Conservation (phyloP, 2,329 filamentous ascomycete species). For the Penicillium sp. region DNA sequence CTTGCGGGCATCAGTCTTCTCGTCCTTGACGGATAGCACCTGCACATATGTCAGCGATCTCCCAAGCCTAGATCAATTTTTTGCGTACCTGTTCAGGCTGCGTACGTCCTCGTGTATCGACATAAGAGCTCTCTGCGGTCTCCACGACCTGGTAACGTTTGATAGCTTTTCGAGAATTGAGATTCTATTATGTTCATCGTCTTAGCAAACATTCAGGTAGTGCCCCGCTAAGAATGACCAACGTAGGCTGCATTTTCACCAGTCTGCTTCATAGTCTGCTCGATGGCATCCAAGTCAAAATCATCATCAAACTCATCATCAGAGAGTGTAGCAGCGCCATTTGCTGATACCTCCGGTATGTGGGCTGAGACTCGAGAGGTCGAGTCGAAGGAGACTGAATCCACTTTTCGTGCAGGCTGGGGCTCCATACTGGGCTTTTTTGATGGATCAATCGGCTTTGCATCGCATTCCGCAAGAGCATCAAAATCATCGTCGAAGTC, state of each 20-base stretch:
- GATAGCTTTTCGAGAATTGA: conserved; percentile 68
- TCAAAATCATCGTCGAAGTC: conserved; percentile 60
- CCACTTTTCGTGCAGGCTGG: conserved; percentile 20
- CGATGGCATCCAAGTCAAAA: conserved; percentile 65
- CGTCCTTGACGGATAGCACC: conserved; percentile 80
- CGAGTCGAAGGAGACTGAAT: conserved; percentile 1
- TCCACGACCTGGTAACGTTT: conserved; percentile 83
- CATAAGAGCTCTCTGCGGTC: conserved; percentile 69
- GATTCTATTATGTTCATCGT: conserved; percentile 59
- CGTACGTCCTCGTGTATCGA: conserved; percentile 60
- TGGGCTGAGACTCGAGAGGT: not conserved
- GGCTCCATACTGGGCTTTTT: conserved; percentile 12
- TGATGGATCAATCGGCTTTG: conserved; percentile 28
- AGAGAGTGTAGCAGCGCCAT: conserved; percentile 37
- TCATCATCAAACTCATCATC: conserved; percentile 75
- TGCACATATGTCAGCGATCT: conserved; percentile 42
- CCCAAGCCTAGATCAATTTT: not conserved
- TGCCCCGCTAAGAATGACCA: conserved; percentile 43
- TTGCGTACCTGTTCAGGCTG: conserved; percentile 69
- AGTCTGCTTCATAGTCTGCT: conserved; percentile 58
- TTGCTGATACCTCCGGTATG: conserved; percentile 4
- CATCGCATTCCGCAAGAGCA: conserved; percentile 58
- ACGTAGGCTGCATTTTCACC: conserved; percentile 73
- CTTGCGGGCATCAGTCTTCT: conserved; percentile 66
- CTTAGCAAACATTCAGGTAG: conserved; percentile 59